Percentiles rank a stretch among this genome's conserved stretches.
phyloP scores from a whole-genome alignment of 805 yeast species.

The Diddensiella transvaalensis region DNA sequence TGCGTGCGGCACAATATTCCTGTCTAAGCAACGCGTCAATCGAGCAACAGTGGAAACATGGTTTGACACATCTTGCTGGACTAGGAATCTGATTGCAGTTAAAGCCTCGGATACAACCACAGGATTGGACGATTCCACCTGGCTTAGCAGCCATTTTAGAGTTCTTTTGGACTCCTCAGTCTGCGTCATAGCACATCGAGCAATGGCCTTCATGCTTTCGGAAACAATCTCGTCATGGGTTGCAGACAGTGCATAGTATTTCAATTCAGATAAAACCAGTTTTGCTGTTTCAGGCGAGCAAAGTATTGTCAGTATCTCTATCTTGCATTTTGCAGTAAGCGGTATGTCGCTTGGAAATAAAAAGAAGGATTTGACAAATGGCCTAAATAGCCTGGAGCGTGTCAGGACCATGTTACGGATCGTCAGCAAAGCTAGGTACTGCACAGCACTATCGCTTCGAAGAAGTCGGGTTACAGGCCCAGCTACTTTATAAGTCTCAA shows the following conservation, averaged over 20 bases:
- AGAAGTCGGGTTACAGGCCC: constrained; percentile 46
- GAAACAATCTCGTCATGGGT: constrained; percentile 32
- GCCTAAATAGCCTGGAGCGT: constrained; percentile 34
- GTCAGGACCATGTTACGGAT: constrained; percentile 40
- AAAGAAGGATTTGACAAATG: constrained; percentile 39
- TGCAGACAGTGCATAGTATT: constrained; percentile 45
- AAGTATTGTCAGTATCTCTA: constrained; percentile 59
- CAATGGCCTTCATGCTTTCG: constrained; percentile 59
- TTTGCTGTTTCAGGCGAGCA: constrained; percentile 51
- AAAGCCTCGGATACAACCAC: constrained; percentile 58
- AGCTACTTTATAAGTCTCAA: constrained; percentile 49
- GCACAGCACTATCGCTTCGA: constrained; percentile 34
- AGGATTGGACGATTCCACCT: constrained; percentile 38
- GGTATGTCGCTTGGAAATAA: constrained; percentile 53
- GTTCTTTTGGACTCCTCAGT: constrained; percentile 46
- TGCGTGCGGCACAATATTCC: constrained; percentile 41
- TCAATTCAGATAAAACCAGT: constrained; percentile 56
- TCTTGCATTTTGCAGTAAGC: constrained; percentile 48
- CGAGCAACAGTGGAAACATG: constrained; percentile 55
- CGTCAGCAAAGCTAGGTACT: constrained; percentile 44
- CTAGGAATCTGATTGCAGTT: constrained; percentile 65
- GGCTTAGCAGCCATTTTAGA: constrained; percentile 59
- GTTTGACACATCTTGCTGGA: constrained; percentile 57
- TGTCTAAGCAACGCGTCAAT: constrained; percentile 35
- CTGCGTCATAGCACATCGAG: constrained; percentile 51